A percentile compares a stretch with the other conserved stretches of the same genome.
Conservation (phyloP, 225 moss, liverwort and hornwort genomes). For the Bryoerythrophyllum caledonicum region DNA sequence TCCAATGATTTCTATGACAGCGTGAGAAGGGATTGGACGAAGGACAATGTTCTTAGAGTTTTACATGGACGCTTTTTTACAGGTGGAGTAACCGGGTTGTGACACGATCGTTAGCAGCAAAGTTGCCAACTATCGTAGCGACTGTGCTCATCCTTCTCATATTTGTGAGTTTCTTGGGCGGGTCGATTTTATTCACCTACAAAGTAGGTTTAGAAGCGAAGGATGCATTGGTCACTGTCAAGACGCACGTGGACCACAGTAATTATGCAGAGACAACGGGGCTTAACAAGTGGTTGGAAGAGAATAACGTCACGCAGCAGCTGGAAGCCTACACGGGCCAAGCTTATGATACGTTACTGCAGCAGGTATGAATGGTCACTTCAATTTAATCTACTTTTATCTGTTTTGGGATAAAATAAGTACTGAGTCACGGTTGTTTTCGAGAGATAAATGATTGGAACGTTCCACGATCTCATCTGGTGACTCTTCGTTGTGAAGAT, state of each 20-base stretch:
- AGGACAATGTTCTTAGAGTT: background rate
- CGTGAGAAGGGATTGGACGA: slow-evolving; percentile 6
- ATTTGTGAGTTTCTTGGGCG: slow-evolving; percentile 64
- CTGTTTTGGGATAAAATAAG: background rate
- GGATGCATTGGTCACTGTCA: slow-evolving; percentile 70
- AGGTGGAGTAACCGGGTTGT: slow-evolving; percentile 72
- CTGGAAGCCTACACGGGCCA: slow-evolving; percentile 72
- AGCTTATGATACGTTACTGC: slow-evolving; percentile 72
- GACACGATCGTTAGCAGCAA: slow-evolving; percentile 57
- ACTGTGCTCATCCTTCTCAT: slow-evolving; percentile 71
- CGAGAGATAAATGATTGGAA: slow-evolving; percentile 2
- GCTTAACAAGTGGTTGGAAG: slow-evolving; percentile 79
- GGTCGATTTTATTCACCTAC: slow-evolving; percentile 75
- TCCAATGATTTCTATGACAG: background rate
- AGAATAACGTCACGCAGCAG: slow-evolving; percentile 82
- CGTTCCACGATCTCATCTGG: background rate
- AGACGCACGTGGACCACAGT: slow-evolving; percentile 62
- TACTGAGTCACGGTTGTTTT: slow-evolving; percentile 9
- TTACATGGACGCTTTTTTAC: background rate
- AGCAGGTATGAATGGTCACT: slow-evolving; percentile 47
- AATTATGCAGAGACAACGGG: slow-evolving; percentile 72
- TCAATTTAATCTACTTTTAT: background rate
- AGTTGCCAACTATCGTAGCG: slow-evolving; percentile 69
- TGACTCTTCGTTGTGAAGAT: slow-evolving; percentile 35
- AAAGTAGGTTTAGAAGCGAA: slow-evolving; percentile 89